phyloP scores from a whole-genome alignment of 2,329 filamentous ascomycete species.

The Ascochyta lentis region DNA sequence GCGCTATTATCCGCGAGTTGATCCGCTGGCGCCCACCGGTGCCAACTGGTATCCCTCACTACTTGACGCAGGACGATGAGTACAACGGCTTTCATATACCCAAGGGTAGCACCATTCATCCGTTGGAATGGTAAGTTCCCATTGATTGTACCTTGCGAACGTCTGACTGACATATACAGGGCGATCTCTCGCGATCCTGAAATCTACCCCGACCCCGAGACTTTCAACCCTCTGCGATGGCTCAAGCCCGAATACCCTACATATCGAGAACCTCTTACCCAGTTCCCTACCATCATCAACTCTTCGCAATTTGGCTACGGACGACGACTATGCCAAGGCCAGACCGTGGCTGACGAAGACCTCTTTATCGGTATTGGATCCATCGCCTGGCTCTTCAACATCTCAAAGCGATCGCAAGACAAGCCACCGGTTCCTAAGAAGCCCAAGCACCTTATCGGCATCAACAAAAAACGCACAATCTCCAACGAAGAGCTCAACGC shows the following conservation, averaged over 20 bases:
- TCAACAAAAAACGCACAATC: slow-evolving; percentile 45
- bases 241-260: slow-evolving; percentile 65
- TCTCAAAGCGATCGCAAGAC: slow-evolving; percentile 33
- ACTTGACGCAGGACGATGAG: slow-evolving; percentile 60
- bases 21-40: slow-evolving; percentile 55
- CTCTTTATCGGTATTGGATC: slow-evolving; percentile 52
- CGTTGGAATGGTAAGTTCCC: slow-evolving; percentile 51
- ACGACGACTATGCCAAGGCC: slow-evolving; percentile 55
- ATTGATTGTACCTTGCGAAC: background rate
- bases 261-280: slow-evolving; percentile 59
- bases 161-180: slow-evolving; percentile 40
- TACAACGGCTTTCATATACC: slow-evolving; percentile 66
- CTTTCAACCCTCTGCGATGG: slow-evolving; percentile 63
- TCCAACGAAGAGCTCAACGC: slow-evolving; percentile 48
- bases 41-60: slow-evolving; percentile 61
- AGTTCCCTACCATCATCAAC: slow-evolving; percentile 61
- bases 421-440: slow-evolving; percentile 20
- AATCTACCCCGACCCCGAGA: slow-evolving; percentile 72
- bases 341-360: slow-evolving; percentile 52
- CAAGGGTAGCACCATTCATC: slow-evolving; percentile 57
- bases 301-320: slow-evolving; percentile 63
- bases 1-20: slow-evolving; percentile 49
- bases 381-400: slow-evolving; percentile 56
- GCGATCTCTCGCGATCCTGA: slow-evolving; percentile 60
- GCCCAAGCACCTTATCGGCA: slow-evolving; percentile 22